Evolutionary conservation across 1,284 basidiomycete species (phyloP).

Genomic region (Stereum hirsutum): DNA sequence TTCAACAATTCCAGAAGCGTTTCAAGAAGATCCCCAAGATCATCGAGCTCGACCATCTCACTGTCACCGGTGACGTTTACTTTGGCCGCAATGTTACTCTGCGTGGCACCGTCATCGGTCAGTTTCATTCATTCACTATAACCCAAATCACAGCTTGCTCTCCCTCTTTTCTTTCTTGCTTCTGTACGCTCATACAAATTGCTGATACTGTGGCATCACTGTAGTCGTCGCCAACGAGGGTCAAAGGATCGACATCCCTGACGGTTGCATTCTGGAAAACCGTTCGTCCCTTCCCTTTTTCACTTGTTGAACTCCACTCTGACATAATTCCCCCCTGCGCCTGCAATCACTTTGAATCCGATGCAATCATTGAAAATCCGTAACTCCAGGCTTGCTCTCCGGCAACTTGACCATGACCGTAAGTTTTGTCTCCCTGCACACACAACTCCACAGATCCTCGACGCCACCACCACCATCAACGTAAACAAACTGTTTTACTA

Average conservation of each 20-base stretch:
- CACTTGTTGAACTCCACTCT: too few species aligned
- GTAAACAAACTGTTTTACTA: too few species aligned
- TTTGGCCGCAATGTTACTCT: constrained; percentile 92
- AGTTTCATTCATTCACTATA: constrained; percentile 10
- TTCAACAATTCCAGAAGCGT: constrained; percentile 93
- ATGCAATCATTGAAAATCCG: too few species aligned
- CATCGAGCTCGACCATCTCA: constrained; percentile 92
- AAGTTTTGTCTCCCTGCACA: too few species aligned
- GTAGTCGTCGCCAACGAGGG: constrained; percentile 84
- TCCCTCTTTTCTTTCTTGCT: too few species aligned
- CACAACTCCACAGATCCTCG: too few species aligned
- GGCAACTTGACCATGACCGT: constrained; percentile 46
- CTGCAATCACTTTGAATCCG: too few species aligned
- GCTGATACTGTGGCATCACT: neutral
- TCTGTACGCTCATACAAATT: neutral
- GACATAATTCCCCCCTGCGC: too few species aligned
- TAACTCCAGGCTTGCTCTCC: constrained; percentile 35
- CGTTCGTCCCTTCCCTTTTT: constrained; percentile 30
- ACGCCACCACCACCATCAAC: too few species aligned
- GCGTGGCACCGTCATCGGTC: constrained; percentile 79
- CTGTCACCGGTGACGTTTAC: constrained; percentile 93
- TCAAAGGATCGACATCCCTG: constrained; percentile 91
- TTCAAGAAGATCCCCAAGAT: constrained; percentile 97
- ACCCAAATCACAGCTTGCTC: constrained; percentile 1
- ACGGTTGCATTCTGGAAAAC: constrained; percentile 93